A percentile compares a stretch with the other conserved stretches of the same genome.
Evolutionary conservation across 345 rosid genomes (phyloP).

Genomic region (Arabis alpina): DNA sequence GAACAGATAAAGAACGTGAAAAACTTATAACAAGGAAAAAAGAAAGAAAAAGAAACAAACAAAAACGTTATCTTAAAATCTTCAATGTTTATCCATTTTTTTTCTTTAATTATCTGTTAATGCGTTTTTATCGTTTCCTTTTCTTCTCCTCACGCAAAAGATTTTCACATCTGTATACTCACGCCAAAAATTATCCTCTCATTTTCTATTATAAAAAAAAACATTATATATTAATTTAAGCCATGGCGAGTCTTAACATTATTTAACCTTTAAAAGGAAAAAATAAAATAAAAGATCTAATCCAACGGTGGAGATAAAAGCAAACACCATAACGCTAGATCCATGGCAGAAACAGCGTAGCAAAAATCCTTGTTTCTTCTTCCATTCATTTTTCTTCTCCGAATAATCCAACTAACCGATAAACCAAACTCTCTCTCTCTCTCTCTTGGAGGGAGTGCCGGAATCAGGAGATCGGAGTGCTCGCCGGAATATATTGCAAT

Average conservation of each 20-base stretch:
- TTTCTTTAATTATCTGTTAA: conserved; percentile 20
- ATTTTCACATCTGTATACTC: conserved; percentile 1
- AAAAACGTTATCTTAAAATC: conserved; percentile 32
- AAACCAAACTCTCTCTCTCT: conserved; percentile 37
- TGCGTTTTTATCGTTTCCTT: conserved; percentile 28
- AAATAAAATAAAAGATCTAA: not conserved
- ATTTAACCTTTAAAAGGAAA: too few relatives aligned
- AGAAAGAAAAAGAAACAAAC: not conserved
- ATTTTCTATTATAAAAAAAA: too few relatives aligned
- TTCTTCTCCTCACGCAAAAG: conserved; percentile 3
- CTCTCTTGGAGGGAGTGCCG: conserved; percentile 41
- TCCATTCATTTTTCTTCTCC: conserved; percentile 23
- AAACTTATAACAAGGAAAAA: conserved; percentile 7
- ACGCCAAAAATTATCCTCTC: conserved; percentile 14
- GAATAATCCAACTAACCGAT: conserved; percentile 36
- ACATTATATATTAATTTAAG: too few relatives aligned
- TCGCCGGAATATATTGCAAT: conserved; percentile 20
- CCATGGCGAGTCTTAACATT: conserved; percentile 6
- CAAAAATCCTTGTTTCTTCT: conserved; percentile 35
- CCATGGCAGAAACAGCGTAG: conserved; percentile 45
- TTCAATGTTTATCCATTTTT: conserved; percentile 11
- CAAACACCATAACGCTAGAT: conserved; percentile 37
- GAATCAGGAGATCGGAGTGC: conserved; percentile 35
- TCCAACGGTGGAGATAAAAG: conserved; percentile 38
- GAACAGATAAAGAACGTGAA: conserved; percentile 41